Conservation (phyloP, 257 asterid genomes). For the Hygrophila difformis region DNA sequence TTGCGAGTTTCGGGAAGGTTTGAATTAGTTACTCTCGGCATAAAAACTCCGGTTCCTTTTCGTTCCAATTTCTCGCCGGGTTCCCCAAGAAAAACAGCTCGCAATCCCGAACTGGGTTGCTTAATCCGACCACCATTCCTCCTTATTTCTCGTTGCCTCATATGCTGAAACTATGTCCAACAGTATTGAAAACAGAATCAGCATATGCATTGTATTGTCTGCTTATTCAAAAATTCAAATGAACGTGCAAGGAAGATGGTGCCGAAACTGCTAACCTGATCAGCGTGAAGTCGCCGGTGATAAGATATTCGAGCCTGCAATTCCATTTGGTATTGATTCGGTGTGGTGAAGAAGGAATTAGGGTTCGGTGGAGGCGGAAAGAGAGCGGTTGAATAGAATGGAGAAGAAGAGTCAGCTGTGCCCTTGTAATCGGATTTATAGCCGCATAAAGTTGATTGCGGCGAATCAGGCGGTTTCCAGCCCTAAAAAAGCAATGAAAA, state of each 20-base stretch:
- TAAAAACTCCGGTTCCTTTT: constrained; percentile 76
- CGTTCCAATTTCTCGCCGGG: constrained; percentile 46
- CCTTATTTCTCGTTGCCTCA: too few relatives aligned
- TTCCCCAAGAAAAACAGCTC: constrained; percentile 33
- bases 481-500: constrained; percentile 17
- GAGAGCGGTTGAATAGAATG: constrained; percentile 22
- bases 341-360: constrained; percentile 16
- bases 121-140: constrained; percentile 30
- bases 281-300: constrained; percentile 38
- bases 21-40: constrained; percentile 45
- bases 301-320: constrained; percentile 15
- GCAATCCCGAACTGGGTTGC: constrained; percentile 17
- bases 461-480: constrained; percentile 41
- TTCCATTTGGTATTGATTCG: constrained; percentile 12
- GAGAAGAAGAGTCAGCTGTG: constrained; percentile 30
- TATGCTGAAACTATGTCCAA: too few relatives aligned
- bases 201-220: background rate
- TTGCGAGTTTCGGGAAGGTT: constrained; percentile 23
- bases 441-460: constrained; percentile 53
- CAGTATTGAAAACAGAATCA: background rate
- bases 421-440: constrained; percentile 28
- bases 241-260: too few relatives aligned
- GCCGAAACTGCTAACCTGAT: constrained; percentile 20
- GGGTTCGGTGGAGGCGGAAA: constrained; percentile 18
- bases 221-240: too few relatives aligned